Evolutionary conservation across 192 early-diverging fungal genomes (phyloP).

Genomic region (Linnemannia hyalina): DNA sequence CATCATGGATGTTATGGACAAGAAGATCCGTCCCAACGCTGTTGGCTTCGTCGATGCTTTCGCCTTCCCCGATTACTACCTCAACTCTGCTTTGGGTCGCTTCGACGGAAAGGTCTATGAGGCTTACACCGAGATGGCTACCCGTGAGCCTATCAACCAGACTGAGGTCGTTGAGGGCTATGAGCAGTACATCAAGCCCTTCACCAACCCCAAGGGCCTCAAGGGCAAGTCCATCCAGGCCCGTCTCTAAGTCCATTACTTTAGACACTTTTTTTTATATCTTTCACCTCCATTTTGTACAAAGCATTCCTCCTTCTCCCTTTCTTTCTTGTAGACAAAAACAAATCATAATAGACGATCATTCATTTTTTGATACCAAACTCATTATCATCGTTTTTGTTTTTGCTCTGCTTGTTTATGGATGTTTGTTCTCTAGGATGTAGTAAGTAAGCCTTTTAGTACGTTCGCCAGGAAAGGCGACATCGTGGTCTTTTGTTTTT

Average conservation of each 20-base stretch:
- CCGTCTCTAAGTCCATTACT: constrained; percentile 32
- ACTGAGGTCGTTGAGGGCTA: constrained; percentile 71
- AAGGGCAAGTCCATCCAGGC: constrained; percentile 49
- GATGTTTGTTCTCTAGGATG: too few relatives aligned
- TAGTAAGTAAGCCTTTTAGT: too few relatives aligned
- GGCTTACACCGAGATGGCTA: constrained; percentile 78
- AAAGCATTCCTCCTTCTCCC: not conserved
- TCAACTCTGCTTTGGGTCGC: constrained; percentile 84
- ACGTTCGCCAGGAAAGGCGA: too few relatives aligned
- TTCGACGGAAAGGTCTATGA: constrained; percentile 88
- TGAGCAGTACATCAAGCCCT: constrained; percentile 61
- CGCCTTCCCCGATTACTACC: constrained; percentile 78
- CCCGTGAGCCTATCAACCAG: constrained; percentile 82
- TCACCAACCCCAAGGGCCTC: constrained; percentile 43
- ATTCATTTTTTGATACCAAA: not conserved
- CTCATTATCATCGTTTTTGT: not conserved
- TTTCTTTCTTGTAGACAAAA: constrained; percentile 4
- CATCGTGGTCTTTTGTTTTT: too few relatives aligned
- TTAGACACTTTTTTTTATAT: not conserved
- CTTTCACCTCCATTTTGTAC: not conserved
- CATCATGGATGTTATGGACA: constrained; percentile 66
- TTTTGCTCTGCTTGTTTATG: not conserved
- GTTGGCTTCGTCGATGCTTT: constrained; percentile 87
- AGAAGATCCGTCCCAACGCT: constrained; percentile 79
- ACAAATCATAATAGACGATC: not conserved